phyloP scores from a whole-genome alignment of 2,329 filamentous ascomycete species.

The Stenocarpella maydis region DNA sequence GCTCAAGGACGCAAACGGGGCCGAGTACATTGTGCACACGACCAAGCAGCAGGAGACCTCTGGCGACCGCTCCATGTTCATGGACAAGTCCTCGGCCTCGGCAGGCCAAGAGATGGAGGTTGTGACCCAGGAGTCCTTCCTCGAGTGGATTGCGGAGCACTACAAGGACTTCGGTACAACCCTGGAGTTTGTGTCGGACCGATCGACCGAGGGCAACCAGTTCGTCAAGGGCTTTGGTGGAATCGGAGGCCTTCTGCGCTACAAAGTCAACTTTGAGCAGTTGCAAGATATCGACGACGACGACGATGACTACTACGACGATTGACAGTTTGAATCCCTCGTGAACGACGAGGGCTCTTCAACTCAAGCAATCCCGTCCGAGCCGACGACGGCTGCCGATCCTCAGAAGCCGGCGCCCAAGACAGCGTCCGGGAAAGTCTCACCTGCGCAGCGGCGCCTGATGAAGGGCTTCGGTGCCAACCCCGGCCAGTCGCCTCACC shows the following conservation, averaged over 20 bases:
- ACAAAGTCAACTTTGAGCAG: slow-evolving; percentile 99
- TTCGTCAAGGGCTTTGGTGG: slow-evolving; percentile 99
- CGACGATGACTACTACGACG: slow-evolving; percentile 93
- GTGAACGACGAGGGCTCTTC: slow-evolving; percentile 81
- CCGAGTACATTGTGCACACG: slow-evolving; percentile 81
- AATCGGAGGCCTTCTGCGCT: slow-evolving; percentile 94
- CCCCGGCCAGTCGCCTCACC: slow-evolving; percentile 54
- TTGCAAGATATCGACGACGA: slow-evolving; percentile 91
- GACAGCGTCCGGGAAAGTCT: slow-evolving; percentile 44
- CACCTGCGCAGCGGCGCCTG: slow-evolving; percentile 54
- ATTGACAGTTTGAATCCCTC: slow-evolving; percentile 94
- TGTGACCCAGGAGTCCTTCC: slow-evolving; percentile 84
- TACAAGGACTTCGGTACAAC: slow-evolving; percentile 98
- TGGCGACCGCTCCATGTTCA: slow-evolving; percentile 79
- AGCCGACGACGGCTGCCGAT: slow-evolving; percentile 41
- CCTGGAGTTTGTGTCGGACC: slow-evolving; percentile 96
- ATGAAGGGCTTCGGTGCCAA: slow-evolving; percentile 55
- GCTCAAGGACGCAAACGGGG: slow-evolving; percentile 79
- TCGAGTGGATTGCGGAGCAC: slow-evolving; percentile 99
- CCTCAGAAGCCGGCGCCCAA: slow-evolving; percentile 54
- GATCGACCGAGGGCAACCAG: slow-evolving; percentile 97
- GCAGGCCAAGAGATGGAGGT: slow-evolving; percentile 98
- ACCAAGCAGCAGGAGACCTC: slow-evolving; percentile 82
- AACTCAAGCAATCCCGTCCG: slow-evolving; percentile 65
- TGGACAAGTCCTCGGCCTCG: slow-evolving; percentile 75